Conservation (phyloP, 1,284 basidiomycete species). For the Singerocomus rubriflavus region DNA sequence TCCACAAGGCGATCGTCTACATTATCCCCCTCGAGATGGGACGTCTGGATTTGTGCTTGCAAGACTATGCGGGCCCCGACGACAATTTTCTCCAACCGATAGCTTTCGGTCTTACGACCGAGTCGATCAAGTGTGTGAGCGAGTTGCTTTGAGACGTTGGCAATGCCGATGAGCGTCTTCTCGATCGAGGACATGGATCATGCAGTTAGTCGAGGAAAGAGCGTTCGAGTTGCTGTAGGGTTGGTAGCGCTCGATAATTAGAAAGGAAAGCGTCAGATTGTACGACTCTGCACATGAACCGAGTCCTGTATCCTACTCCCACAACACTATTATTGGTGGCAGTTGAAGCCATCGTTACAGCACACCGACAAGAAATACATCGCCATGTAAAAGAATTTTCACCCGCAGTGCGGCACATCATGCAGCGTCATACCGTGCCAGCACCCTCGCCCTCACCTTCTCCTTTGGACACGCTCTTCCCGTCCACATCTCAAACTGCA, state of each 20-base stretch:
- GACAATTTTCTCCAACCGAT: constrained; percentile 8
- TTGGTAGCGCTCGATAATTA: too few relatives aligned
- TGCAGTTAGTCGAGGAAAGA: too few relatives aligned
- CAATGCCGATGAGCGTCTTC: too few relatives aligned
- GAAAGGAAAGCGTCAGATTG: too few relatives aligned
- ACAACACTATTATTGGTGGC: too few relatives aligned
- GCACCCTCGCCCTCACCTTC: constrained; percentile 47
- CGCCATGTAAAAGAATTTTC: too few relatives aligned
- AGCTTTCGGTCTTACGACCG: not conserved
- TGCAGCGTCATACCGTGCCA: constrained; percentile 41
- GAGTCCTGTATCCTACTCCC: too few relatives aligned
- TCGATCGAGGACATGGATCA: too few relatives aligned
- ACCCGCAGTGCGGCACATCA: not conserved
- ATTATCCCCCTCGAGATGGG: not conserved
- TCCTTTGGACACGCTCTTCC: constrained; percentile 52
- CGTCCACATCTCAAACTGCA: constrained; percentile 85
- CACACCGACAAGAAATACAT: too few relatives aligned
- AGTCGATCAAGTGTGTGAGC: constrained; percentile 2
- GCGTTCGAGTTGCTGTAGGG: too few relatives aligned
- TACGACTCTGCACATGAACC: too few relatives aligned
- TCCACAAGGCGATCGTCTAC: constrained; percentile 9
- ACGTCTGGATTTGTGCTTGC: not conserved
- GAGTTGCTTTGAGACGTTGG: not conserved
- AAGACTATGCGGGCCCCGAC: constrained; percentile 6
- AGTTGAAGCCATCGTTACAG: too few relatives aligned